Conservation (phyloP, 306 rosid species). For the Inga oerstediana region DNA sequence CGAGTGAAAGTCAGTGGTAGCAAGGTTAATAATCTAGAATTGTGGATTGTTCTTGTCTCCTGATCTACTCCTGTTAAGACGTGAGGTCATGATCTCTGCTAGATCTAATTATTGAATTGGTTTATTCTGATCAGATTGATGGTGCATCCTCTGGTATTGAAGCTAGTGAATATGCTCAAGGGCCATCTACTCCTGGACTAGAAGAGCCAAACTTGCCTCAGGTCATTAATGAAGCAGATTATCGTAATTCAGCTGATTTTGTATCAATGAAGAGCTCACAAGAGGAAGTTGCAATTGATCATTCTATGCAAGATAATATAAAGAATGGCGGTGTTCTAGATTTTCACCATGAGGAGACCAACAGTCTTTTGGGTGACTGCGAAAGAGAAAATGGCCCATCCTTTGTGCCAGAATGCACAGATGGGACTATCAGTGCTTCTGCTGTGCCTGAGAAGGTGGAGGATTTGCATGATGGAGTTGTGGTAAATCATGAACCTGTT, state of each 20-base stretch:
- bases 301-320: conserved; percentile 46
- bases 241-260: conserved; percentile 49
- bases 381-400: conserved; percentile 40
- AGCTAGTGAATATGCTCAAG: conserved; percentile 55
- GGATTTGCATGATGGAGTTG: conserved; percentile 57
- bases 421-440: conserved; percentile 48
- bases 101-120: conserved; percentile 22
- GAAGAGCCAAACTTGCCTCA: conserved; percentile 64
- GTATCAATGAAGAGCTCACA: conserved; percentile 36
- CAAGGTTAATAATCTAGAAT: conserved; percentile 40
- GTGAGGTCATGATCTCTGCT: conserved; percentile 19
- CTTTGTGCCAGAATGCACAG: conserved; percentile 45
- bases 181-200: conserved; percentile 71
- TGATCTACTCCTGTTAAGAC: conserved; percentile 12
- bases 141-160: conserved; percentile 40
- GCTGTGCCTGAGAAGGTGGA: conserved; percentile 58
- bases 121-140: conserved; percentile 54
- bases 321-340: conserved; percentile 33
- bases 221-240: conserved; percentile 63
- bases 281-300: conserved; percentile 40
- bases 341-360: conserved; percentile 52
- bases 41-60: conserved; percentile 5
- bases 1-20: conserved; percentile 41
- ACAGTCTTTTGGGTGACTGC: conserved; percentile 42
- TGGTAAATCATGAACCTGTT: conserved; percentile 51